Evolutionary conservation across 225 moss, liverwort and hornwort species (phyloP).

Genomic region (Sphagnum contortum): DNA sequence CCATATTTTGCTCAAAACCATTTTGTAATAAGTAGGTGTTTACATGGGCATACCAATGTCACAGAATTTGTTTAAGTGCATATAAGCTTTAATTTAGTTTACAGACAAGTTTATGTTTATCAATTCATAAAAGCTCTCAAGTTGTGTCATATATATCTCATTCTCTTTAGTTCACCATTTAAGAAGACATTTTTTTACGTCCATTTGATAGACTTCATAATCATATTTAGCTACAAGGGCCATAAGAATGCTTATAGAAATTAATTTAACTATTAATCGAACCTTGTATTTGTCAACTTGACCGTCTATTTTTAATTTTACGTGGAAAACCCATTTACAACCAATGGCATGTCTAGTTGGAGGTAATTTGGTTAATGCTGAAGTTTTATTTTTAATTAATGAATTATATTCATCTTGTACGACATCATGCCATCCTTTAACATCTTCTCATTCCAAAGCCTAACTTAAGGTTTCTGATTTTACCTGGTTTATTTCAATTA

Average conservation of each 20-base stretch:
- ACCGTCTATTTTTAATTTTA: background rate
- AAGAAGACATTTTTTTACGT: background rate
- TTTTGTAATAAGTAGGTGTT: too few species aligned
- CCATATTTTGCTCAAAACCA: too few species aligned
- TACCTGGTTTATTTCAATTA: too few species aligned
- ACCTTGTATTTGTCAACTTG: background rate
- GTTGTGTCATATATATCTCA: background rate
- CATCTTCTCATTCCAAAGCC: background rate
- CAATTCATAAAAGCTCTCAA: too few species aligned
- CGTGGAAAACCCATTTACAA: background rate
- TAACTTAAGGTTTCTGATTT: background rate
- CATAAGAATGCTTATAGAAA: background rate
- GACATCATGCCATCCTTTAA: too few species aligned
- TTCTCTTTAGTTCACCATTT: background rate
- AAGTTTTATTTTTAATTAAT: constrained; percentile 1
- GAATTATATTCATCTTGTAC: constrained; percentile 1
- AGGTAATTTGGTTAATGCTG: background rate
- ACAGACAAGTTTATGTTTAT: too few species aligned
- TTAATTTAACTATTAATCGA: background rate
- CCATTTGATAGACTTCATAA: background rate
- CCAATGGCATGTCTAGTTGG: background rate
- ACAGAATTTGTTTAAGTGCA: too few species aligned
- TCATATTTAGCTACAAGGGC: background rate
- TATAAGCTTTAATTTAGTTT: too few species aligned
- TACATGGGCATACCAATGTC: too few species aligned